A percentile compares a stretch with the other conserved stretches of the same genome.
Evolutionary conservation across 1,284 basidiomycete species (phyloP).

Genomic region (Schizopora paradoxa): DNA sequence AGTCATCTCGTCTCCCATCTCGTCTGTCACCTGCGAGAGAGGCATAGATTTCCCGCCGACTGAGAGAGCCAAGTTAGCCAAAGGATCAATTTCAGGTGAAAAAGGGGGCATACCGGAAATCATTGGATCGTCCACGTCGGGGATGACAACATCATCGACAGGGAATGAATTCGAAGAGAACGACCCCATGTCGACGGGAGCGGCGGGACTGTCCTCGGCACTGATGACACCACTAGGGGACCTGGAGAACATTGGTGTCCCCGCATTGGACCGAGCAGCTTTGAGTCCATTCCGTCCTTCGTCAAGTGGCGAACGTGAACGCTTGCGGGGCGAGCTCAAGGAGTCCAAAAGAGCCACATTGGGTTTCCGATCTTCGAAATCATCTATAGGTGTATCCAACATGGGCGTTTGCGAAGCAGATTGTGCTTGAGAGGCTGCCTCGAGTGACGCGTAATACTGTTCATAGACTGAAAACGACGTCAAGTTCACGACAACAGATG

Average conservation of each 20-base stretch:
- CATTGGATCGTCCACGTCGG: constrained; percentile 46
- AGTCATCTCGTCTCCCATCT: constrained; percentile 76
- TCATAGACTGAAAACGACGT: constrained; percentile 65
- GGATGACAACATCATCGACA: constrained; percentile 17
- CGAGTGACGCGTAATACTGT: constrained; percentile 69
- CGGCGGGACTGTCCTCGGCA: constrained; percentile 11
- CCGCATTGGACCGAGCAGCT: constrained; percentile 15
- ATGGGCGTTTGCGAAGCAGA: constrained; percentile 57
- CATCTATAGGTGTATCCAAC: constrained; percentile 38
- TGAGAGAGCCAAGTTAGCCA: constrained; percentile 25
- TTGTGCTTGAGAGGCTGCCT: constrained; percentile 51
- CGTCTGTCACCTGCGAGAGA: constrained; percentile 73
- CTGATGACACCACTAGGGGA: constrained; percentile 8
- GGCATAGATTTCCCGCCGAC: constrained; percentile 66
- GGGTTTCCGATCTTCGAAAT: constrained; percentile 56
- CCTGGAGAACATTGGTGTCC: constrained; percentile 15
- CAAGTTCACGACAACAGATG: neutral
- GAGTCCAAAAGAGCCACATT: constrained; percentile 58
- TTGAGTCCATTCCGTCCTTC: constrained; percentile 41
- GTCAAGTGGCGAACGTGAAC: constrained; percentile 62
- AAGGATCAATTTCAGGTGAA: neutral
- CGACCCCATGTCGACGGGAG: too few species aligned
- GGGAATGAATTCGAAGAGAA: constrained; percentile 9
- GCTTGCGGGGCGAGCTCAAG: constrained; percentile 62
- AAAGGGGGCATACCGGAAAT: constrained; percentile 50